Conservation (phyloP, 495 filamentous ascomycete species). For the Penicillium egyptiacum region DNA sequence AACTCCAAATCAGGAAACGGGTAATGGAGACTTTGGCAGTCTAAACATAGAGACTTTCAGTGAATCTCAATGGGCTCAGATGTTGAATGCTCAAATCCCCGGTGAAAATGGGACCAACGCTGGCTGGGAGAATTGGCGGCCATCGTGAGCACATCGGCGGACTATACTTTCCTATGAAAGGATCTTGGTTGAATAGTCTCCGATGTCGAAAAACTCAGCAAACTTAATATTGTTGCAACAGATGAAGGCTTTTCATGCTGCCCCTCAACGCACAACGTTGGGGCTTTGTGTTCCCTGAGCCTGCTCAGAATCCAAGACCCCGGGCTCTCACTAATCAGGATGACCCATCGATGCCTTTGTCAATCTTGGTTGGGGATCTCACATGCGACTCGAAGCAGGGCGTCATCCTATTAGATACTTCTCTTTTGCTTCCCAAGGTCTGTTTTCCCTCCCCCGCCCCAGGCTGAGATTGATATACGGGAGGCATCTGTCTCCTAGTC, state of each 20-base stretch:
- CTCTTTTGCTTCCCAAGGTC: no score
- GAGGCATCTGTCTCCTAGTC: background rate
- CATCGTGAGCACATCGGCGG: slow-evolving; percentile 14
- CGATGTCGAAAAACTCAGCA: background rate
- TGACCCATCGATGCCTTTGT: background rate
- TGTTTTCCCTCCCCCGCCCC: no score
- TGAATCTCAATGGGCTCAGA: slow-evolving; percentile 41
- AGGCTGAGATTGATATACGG: background rate
- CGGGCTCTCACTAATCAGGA: background rate
- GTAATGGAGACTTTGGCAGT: slow-evolving; percentile 23
- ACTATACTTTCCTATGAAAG: background rate
- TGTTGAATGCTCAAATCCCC: slow-evolving; percentile 35
- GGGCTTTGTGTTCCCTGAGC: background rate
- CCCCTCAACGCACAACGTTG: background rate
- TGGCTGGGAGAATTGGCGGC: slow-evolving; percentile 35
- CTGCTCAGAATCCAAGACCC: background rate
- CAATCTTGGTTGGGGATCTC: background rate
- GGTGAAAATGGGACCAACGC: slow-evolving; percentile 12
- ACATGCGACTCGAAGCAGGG: background rate
- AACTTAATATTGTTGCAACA: background rate
- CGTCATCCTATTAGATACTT: background rate
- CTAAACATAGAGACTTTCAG: slow-evolving; percentile 29
- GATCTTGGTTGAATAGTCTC: background rate
- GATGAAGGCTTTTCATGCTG: background rate
- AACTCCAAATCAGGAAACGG: slow-evolving; percentile 14